Evolutionary conservation across 129 eudicot genomes (phyloP), one percentile per base, ranked within the genome.

Genomic region (Flaveria brownii): DNA sequence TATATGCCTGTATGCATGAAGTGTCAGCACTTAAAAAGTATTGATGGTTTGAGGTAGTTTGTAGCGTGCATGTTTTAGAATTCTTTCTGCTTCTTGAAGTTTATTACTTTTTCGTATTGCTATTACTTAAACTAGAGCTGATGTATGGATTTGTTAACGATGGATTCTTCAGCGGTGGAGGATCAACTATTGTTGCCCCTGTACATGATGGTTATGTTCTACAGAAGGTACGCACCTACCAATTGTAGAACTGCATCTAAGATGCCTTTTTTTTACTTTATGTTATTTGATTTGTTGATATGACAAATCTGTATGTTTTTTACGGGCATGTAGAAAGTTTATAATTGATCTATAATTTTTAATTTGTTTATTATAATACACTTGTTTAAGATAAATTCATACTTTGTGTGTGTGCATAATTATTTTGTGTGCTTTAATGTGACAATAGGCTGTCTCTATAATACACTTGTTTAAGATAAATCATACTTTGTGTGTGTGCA

Each of bases 171-270:
- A 94, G 99, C 81, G 99, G 99, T 75, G 99, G 99, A 82, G 99
- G 99, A 79, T 94, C 97, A 54, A 94, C 99, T 73, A 94, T 96
- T 6, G 87, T 94, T 81, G 97, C 96, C 77, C 96, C 99, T 9
- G 99, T 94, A 33, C 99, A 94, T 45, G 99, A 94, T 89, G 99
- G 99, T 66, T 94, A 91, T 86, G 99, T 94, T 81, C 91, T 94
- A 84, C 97, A 91, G 77, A 94, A 94, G 99, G 99, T 94, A 87
- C 50, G 73, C 62, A 74, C 22, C 59, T 22, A 60, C 28, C 69
- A 30, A 63, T 36, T 52, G 39, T 50, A 22, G 68, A 63, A 28
- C 18, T 30, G 23, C 30, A 1, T 30, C 20, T 39, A 68, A 56
- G 43, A 6, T 47, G 45, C 54, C 13, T 23, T 3, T 23, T 71